Evolutionary conservation across 352 stramenopile genomes (phyloP), one percentile per base, ranked within the genome.

Genomic region (Saprolegnia parasitica): DNA sequence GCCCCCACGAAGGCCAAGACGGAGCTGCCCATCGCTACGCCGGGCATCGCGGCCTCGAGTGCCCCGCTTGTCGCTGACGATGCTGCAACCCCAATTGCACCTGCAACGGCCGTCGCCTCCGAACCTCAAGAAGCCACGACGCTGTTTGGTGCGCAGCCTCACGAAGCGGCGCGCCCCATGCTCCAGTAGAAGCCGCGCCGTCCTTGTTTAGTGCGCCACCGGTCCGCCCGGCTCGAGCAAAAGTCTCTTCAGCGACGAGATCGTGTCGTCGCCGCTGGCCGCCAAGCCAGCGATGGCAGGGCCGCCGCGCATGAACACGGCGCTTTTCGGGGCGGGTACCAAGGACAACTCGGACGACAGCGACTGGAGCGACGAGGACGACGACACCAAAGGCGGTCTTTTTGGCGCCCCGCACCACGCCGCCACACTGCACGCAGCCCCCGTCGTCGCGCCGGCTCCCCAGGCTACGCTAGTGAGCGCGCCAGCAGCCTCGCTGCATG

Each of bases 361-460:
- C 37, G 81, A 89, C 73, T 89, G 81, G 81, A 87, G 81, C 40
- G 80, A 88, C 62, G 76, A 84, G 52, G 80, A 89, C 24, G 77
- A 75, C n/a, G 71, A 71, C 52, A 71, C 52, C 16, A 74, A 78
- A 20, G 52, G 52, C 24, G 15, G 18, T 8, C 42, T 58, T 9
- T 58, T 58, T 42, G 46, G 23, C 15, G 16, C 60, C 24, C 29
- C 29, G 5, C 29, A 35, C 2, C 29, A 35, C 29, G 5, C 5
- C 56, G 8, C 56, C 56, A 29, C 35, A 1, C 35, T n/a, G 18
- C 42, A 49, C 11, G 15, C 39, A 8, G 39, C 35, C 3, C 18
- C 35, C 37, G n/a, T 52, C 56, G 16, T 29, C 15, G 24, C 18
- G 26, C 54, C 23, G 49, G 20, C 49, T 2, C 29, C 29, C 13